Conservation (phyloP, 139 green algal species). For the Micractinium sp. region DNA sequence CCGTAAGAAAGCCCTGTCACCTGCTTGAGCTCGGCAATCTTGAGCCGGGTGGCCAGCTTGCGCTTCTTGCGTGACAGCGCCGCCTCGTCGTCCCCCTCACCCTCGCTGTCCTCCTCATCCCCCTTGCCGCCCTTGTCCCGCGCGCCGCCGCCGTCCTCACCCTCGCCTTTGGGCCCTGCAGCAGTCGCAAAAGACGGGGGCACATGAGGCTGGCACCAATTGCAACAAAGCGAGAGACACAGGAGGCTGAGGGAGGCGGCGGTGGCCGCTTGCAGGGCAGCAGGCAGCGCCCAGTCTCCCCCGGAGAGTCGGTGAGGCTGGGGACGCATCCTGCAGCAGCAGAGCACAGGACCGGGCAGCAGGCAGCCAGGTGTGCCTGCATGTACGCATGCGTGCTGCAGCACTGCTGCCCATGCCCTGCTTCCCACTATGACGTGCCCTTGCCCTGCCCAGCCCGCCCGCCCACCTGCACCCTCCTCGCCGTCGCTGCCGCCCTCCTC, state of each 20-base stretch:
- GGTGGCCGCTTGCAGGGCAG: neutral
- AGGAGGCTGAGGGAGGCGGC: neutral
- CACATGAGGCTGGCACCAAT: no score
- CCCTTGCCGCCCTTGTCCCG: neutral
- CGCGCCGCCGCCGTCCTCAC: neutral
- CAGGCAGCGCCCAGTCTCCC: no score
- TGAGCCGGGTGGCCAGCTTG: conserved; percentile 79
- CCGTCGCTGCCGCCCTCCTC: neutral
- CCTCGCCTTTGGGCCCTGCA: neutral
- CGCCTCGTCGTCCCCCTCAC: conserved; percentile 61
- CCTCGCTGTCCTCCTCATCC: conserved; percentile 33
- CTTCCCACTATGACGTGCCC: no score
- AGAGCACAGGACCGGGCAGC: no score
- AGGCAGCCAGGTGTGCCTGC: neutral
- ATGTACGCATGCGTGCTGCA: neutral
- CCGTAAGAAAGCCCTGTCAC: neutral
- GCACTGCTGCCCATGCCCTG: neutral
- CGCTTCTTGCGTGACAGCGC: conserved; percentile 81
- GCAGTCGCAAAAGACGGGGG: no score
- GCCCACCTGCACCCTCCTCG: neutral
- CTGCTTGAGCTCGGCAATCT: conserved; percentile 93
- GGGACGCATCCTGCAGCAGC: no score
- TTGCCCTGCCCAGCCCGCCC: neutral
- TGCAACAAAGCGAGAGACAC: neutral
- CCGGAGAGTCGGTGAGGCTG: no score